Percentiles rank a stretch among this genome's conserved stretches.
These are phyloP conservation scores for Massarina eburnea DNA, from an alignment of 2,329 filamentous ascomycete species.

Conservation along the genomic window DNA sequence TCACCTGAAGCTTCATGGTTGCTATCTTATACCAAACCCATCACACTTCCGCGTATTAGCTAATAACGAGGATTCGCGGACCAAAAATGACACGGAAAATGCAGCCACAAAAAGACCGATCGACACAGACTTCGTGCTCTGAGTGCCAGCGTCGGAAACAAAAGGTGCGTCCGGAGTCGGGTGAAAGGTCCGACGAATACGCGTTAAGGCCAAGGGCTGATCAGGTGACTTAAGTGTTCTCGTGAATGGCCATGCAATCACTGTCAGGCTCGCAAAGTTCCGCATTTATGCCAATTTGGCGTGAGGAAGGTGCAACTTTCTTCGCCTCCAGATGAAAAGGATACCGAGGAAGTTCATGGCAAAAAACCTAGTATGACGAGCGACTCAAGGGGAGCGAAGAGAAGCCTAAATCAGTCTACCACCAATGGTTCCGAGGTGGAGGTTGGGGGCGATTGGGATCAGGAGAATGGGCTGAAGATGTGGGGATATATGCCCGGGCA, in stretches of 20 bases:
- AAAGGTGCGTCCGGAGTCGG: slow-evolving; percentile 44
- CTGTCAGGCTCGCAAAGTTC: slow-evolving; percentile 51
- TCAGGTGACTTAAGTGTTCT: slow-evolving; percentile 44
- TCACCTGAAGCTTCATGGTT: too few species aligned
- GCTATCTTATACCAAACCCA: too few species aligned
- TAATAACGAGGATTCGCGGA: too few species aligned
- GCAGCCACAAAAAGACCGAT: slow-evolving; percentile 27
- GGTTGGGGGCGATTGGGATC: slow-evolving; percentile 11
- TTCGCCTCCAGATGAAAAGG: slow-evolving; percentile 19
- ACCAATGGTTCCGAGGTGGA: slow-evolving; percentile 9
- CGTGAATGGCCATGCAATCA: slow-evolving; percentile 56
- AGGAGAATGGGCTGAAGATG: slow-evolving; percentile 31
- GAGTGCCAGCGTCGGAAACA: slow-evolving; percentile 57
- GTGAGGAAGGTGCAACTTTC: slow-evolving; percentile 34
- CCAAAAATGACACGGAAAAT: slow-evolving; percentile 10
- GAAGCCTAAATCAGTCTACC: slow-evolving; percentile 13
- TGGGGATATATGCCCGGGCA: slow-evolving; percentile 43
- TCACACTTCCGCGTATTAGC: too few species aligned
- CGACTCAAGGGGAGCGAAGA: slow-evolving; percentile 22
- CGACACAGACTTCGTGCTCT: slow-evolving; percentile 44
- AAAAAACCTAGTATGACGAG: not conserved
- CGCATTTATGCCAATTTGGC: slow-evolving; percentile 52
- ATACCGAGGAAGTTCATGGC: not conserved
- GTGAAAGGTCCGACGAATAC: too few species aligned
- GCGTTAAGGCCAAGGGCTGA: slow-evolving; percentile 14